These are phyloP conservation scores for Aspergillus egyptiacus DNA, from an alignment of 495 filamentous ascomycete genomes.

Conservation along the genomic window DNA sequence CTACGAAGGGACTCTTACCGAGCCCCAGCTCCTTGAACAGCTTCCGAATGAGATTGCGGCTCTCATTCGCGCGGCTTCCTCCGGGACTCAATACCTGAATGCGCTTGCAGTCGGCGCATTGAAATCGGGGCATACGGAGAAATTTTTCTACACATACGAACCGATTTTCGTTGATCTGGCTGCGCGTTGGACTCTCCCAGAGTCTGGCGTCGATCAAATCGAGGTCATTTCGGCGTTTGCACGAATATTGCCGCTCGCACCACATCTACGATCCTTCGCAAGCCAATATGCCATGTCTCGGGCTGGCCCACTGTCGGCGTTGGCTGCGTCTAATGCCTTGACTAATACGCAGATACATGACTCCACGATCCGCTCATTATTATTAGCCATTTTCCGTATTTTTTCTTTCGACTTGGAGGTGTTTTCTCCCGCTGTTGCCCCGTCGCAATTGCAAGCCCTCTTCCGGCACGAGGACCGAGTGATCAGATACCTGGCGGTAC, in stretches of 20 bases:
- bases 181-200: constrained; percentile 60
- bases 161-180: constrained; percentile 70
- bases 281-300: constrained; percentile 41
- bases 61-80: constrained; percentile 57
- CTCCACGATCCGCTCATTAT: constrained; percentile 31
- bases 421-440: constrained; percentile 56
- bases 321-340: constrained; percentile 35
- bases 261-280: constrained; percentile 53
- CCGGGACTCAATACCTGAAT: constrained; percentile 61
- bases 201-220: constrained; percentile 40
- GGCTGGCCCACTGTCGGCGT: constrained; percentile 34
- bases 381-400: constrained; percentile 71
- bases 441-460: constrained; percentile 59
- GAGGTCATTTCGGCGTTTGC: constrained; percentile 66
- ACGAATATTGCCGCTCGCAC: constrained; percentile 71
- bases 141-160: constrained; percentile 65
- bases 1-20: constrained; percentile 41
- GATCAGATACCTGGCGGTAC: constrained; percentile 74
- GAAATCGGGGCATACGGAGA: constrained; percentile 56
- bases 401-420: constrained; percentile 63
- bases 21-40: constrained; percentile 43
- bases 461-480: constrained; percentile 54
- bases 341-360: constrained; percentile 34
- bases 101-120: constrained; percentile 62
- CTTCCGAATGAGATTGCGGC: constrained; percentile 60